Base-by-base conservation (phyloP, 1,284 basidiomycete genomes). In the Ceratobasidium sp. region DNA sequence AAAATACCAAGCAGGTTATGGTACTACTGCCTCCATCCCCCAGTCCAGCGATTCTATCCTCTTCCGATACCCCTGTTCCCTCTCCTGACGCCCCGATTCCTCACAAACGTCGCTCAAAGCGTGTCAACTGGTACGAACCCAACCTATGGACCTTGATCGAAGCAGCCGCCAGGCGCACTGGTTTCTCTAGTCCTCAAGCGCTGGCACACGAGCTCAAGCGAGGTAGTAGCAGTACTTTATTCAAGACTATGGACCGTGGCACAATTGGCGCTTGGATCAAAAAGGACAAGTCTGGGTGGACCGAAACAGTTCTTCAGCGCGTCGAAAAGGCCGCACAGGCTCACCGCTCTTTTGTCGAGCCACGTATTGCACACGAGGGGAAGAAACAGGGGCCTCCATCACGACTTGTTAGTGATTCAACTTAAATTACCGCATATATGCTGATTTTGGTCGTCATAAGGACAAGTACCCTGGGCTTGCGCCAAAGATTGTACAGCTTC, bases 201-300 rank as follows among this genome's bases (percentile, higher is more conserved):
- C n/a, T n/a, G n/a, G n/a, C 46, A 14, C n/a, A 44, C 43, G 41
- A 46, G 58, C 41, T 61, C 1, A 46, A n/a, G 23, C 5, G 30
- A 26, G 58, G 58, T 23, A 26, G 23, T 28, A 61, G 23, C 43
- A 14, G 43, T 23, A 46, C 7, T 43, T 26, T 61, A 23, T 61
- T 61, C 41, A 59, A 61, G 58, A 7, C 52, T 28, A 28, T 55
- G 18, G 58, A 61, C 46, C 16, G 58, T 46, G 58, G 58, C 58
- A 61, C 58, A 9, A 28, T 46, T 9, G 23, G 18, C 18, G 11
- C 58, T 14, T 61, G 58, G 58, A 61, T 61, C 58, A 61, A 46
- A 6, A 61, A 61, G 23, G 58, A 61, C 28, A 26, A 61, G 23
- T 46, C 58, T 16, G 26, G 43, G 43, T 61, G 58, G 58, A 61